These are phyloP conservation scores for Chaetomium olivaceum DNA, from an alignment of 2,329 filamentous ascomycete species.

Conservation along the genomic window DNA sequence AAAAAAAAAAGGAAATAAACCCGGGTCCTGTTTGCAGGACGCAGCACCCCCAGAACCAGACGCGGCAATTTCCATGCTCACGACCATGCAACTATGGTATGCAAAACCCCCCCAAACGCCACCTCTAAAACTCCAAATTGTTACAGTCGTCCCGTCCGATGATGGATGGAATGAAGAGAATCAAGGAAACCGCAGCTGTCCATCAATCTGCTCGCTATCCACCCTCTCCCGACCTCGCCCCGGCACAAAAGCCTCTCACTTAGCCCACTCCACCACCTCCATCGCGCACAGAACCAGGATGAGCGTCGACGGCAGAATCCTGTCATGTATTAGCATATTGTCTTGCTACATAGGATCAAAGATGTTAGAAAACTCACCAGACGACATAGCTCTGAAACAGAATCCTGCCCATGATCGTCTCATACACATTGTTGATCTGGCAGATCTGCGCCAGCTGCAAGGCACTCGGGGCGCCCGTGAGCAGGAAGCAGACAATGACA, in stretches of 20 bases:
- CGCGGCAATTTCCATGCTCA: not conserved
- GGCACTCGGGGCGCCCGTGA: conserved; percentile 90
- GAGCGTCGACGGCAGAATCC: conserved; percentile 92
- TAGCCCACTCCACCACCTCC: conserved; percentile 89
- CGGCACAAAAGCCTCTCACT: not conserved
- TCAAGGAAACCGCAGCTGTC: not conserved
- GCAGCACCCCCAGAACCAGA: not conserved
- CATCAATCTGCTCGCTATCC: not conserved
- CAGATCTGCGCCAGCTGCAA: conserved; percentile 97
- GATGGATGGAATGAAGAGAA: not conserved
- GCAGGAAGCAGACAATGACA: conserved; percentile 93
- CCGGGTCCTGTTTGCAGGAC: not conserved
- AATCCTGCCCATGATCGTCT: conserved; percentile 88
- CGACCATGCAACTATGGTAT: not conserved
- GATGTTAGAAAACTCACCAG: conserved; percentile 62
- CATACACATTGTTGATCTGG: conserved; percentile 95
- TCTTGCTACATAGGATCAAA: not conserved
- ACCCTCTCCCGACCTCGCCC: too few species aligned
- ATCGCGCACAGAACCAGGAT: conserved; percentile 87
- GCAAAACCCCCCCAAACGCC: not conserved
- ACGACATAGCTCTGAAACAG: conserved; percentile 97
- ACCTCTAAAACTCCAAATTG: not conserved
- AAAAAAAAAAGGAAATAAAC: not conserved
- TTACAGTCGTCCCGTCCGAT: not conserved
- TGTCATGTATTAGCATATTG: conserved; percentile 38